phyloP scores from a whole-genome alignment of 305 asterid genomes.

The Salvia sclarea region DNA sequence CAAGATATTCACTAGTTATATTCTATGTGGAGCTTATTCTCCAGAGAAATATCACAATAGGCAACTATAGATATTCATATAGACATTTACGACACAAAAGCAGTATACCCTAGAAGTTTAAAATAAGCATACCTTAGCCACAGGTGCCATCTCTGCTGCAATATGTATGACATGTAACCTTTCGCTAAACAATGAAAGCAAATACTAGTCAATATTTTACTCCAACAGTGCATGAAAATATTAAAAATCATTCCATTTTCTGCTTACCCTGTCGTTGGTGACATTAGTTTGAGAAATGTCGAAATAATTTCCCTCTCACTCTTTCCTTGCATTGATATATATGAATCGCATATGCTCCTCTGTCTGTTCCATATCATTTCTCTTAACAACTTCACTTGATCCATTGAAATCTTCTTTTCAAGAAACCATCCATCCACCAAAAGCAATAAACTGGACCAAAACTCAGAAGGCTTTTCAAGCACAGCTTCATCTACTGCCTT shows the following conservation, averaged over 20 bases:
- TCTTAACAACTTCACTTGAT: conserved; percentile 69
- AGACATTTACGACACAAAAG: conserved; percentile 17
- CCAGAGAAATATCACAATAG: conserved; percentile 10
- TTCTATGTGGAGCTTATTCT: not conserved
- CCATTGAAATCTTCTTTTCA: conserved; percentile 75
- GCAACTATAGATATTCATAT: conserved; percentile 7
- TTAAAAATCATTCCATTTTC: conserved; percentile 2
- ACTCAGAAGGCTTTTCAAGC: conserved; percentile 66
- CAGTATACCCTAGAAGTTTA: conserved; percentile 1
- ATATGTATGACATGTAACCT: conserved; percentile 88
- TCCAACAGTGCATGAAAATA: not conserved
- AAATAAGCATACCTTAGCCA: conserved; percentile 79
- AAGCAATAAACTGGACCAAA: conserved; percentile 85
- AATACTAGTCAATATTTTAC: conserved; percentile 33
- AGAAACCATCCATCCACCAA: conserved; percentile 94
- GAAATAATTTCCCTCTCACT: conserved; percentile 66
- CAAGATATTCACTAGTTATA: not conserved
- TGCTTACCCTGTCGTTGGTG: conserved; percentile 58
- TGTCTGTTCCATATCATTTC: conserved; percentile 80
- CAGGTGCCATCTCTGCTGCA: conserved; percentile 99
- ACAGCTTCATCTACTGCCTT: conserved; percentile 46
- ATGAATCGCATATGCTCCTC: conserved; percentile 56
- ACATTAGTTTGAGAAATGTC: conserved; percentile 54
- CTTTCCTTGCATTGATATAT: conserved; percentile 66
- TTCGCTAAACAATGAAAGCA: conserved; percentile 52